These are phyloP conservation scores for Gloeopeniophorella convolvens DNA, from an alignment of 768 basidiomycete genomes.

Conservation along the genomic window DNA sequence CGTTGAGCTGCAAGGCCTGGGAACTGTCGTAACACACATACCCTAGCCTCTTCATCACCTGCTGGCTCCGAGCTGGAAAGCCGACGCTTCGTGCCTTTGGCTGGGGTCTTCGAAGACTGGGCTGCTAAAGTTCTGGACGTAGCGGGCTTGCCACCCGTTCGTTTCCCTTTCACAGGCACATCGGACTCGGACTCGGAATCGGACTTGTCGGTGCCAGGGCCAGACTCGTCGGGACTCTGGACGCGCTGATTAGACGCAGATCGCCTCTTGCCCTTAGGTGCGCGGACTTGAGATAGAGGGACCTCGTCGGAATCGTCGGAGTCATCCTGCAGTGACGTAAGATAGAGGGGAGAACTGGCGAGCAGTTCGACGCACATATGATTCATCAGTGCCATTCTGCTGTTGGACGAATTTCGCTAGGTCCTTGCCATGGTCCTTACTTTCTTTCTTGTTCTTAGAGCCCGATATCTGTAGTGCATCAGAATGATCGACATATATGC, in stretches of 20 bases:
- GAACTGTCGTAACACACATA: neutral
- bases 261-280: neutral
- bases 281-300: neutral
- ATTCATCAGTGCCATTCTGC: slow-evolving; percentile 2
- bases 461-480: slow-evolving; percentile 4
- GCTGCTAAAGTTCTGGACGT: neutral
- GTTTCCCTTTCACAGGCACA: neutral
- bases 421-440: slow-evolving; percentile 14
- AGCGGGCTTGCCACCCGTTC: neutral
- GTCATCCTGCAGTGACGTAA: slow-evolving; percentile 7
- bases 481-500: neutral
- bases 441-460: slow-evolving; percentile 6
- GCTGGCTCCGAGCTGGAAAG: neutral
- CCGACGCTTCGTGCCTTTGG: slow-evolving; percentile 1
- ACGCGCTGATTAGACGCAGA: neutral
- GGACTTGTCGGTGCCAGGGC: neutral
- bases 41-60: neutral
- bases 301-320: slow-evolving; percentile 13
- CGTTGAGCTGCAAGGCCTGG: neutral
- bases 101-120: neutral
- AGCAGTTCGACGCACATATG: slow-evolving; percentile 15
- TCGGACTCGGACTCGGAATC: neutral
- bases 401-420: slow-evolving; percentile 20
- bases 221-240: neutral
- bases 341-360: neutral